A percentile compares a stretch with the other conserved stretches of the same genome.
phyloP scores from a whole-genome alignment of 2,329 filamentous ascomycete species.

The Tolypocladium guangdongense region DNA sequence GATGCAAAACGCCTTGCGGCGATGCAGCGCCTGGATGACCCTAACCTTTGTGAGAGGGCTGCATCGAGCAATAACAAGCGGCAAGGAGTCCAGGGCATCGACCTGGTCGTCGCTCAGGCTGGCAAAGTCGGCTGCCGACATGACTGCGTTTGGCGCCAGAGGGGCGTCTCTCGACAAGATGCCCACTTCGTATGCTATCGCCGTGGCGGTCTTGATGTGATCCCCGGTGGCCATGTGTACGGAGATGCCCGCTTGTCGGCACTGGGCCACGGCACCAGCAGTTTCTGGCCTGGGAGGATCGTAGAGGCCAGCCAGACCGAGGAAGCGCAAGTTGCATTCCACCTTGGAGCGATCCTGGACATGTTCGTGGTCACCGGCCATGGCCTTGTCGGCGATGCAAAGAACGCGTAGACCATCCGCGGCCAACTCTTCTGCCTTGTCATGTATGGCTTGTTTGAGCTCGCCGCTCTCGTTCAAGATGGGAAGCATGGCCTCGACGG shows the following conservation, averaged over 20 bases:
- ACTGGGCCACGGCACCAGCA: conserved; percentile 46
- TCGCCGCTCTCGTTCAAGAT: conserved; percentile 36
- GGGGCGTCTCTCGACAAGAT: conserved; percentile 35
- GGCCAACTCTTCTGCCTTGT: conserved; percentile 45
- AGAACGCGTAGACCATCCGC: conserved; percentile 57
- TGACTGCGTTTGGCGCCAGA: conserved; percentile 35
- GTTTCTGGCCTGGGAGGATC: conserved; percentile 62
- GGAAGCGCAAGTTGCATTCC: conserved; percentile 48
- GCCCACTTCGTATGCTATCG: conserved; percentile 55
- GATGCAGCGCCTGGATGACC: conserved; percentile 64
- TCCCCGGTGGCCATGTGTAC: conserved; percentile 64
- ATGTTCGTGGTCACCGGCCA: conserved; percentile 23
- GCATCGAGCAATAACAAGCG: conserved; percentile 59
- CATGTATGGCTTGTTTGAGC: conserved; percentile 33
- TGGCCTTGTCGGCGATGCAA: conserved; percentile 46
- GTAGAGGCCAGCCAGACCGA: conserved; percentile 63
- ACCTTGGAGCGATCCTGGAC: conserved; percentile 39
- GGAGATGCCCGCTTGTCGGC: conserved; percentile 49
- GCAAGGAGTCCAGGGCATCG: conserved; percentile 48
- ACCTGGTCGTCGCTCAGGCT: conserved; percentile 50
- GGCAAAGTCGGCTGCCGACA: conserved; percentile 54
- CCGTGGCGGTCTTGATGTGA: conserved; percentile 55
- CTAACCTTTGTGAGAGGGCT: conserved; percentile 63
- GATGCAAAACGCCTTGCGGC: conserved; percentile 56
- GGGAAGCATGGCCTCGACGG: conserved; percentile 45